Evolutionary conservation across 495 filamentous ascomycete species (phyloP).

Genomic region (Chlorociboria aeruginascens): DNA sequence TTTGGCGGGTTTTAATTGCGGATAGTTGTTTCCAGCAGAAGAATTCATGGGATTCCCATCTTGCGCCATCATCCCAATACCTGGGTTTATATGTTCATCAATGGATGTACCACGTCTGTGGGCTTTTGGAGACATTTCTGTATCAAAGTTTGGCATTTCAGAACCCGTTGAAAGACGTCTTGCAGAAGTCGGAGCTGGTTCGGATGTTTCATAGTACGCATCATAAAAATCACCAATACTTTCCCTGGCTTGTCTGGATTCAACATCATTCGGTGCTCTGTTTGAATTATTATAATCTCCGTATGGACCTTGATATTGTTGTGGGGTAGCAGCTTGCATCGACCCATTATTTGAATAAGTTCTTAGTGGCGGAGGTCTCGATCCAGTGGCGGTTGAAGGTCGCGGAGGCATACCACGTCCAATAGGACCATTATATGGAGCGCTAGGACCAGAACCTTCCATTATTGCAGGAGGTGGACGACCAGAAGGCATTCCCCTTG

Average conservation of each 20-base stretch:
- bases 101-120: constrained; percentile 22
- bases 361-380: constrained; percentile 32
- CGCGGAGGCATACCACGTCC: constrained; percentile 33
- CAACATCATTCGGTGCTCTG: background rate
- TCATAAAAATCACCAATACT: constrained; percentile 42
- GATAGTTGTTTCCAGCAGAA: constrained; percentile 28
- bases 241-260: constrained; percentile 1
- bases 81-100: constrained; percentile 42
- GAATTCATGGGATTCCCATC: background rate
- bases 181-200: background rate
- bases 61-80: background rate
- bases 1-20: constrained; percentile 36
- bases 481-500: constrained; percentile 3
- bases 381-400: constrained; percentile 38
- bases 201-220: constrained; percentile 35
- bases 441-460: constrained; percentile 22
- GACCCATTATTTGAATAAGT: constrained; percentile 30
- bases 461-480: constrained; percentile 10
- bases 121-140: constrained; percentile 16
- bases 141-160: constrained; percentile 70
- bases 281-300: background rate
- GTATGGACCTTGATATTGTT: constrained; percentile 7
- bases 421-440: constrained; percentile 31
- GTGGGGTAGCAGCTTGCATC: background rate
- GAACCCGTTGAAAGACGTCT: constrained; percentile 24